Percentiles rank a stretch among this genome's conserved stretches.
Evolutionary conservation across 2,329 filamentous ascomycete genomes (phyloP).

Genomic region (Xylaria hypoxylon): DNA sequence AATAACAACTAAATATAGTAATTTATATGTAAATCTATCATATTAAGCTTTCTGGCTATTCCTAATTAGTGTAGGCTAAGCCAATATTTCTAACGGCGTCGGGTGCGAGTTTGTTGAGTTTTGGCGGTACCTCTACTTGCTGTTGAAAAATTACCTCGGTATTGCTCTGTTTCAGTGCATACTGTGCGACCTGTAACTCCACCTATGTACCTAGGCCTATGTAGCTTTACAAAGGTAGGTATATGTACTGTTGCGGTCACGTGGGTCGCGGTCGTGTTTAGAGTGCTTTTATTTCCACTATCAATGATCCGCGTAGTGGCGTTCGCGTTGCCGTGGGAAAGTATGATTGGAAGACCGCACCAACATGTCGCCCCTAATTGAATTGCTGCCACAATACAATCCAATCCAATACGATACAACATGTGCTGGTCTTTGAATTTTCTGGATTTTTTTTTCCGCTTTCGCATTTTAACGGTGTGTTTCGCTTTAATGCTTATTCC

Average conservation of each 20-base stretch:
- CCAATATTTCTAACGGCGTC: no score
- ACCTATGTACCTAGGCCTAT: no score
- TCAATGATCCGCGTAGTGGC: constrained; percentile 3
- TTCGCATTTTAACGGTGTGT: not conserved
- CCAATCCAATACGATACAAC: not conserved
- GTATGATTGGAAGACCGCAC: not conserved
- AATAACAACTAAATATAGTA: no score
- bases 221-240: no score
- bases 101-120: no score
- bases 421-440: not conserved
- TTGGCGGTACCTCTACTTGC: no score
- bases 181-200: no score
- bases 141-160: no score
- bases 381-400: not conserved
- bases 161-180: no score
- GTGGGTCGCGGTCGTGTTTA: constrained; percentile 24
- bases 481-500: not conserved
- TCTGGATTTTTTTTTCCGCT: not conserved
- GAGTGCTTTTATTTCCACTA: constrained; percentile 14
- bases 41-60: no score
- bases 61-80: no score
- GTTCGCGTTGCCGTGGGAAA: constrained; percentile 2
- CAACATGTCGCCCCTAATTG: not conserved
- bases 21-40: no score
- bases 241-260: constrained; percentile 3